phyloP scores from a whole-genome alignment of 2,329 filamentous ascomycete species.

The Pyricularia grisea region DNA sequence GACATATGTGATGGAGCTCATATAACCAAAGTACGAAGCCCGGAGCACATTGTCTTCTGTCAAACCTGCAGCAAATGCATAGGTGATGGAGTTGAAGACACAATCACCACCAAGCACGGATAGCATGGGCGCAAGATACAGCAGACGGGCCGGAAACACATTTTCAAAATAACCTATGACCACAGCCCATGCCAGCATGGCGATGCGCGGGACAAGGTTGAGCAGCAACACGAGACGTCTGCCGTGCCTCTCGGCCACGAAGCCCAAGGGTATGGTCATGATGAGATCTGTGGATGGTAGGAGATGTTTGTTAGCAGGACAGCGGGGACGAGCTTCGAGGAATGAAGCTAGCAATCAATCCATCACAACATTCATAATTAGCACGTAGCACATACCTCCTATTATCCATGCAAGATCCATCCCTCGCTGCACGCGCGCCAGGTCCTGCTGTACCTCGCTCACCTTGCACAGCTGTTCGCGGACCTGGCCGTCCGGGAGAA shows the following conservation, averaged over 20 bases:
- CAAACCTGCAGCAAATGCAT: conserved; percentile 31
- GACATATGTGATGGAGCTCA: conserved; percentile 37
- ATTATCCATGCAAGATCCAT: conserved; percentile 41
- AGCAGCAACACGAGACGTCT: conserved; percentile 28
- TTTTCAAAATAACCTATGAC: conserved; percentile 27
- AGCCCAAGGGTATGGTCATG: conserved; percentile 38
- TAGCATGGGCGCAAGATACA: conserved; percentile 29
- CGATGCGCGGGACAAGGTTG: conserved; percentile 31
- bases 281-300: conserved; percentile 27
- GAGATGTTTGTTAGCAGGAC: neutral
- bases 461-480: conserved; percentile 45
- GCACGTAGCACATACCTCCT: conserved; percentile 26
- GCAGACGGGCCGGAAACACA: conserved; percentile 25
- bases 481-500: conserved; percentile 27
- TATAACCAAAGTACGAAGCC: conserved; percentile 40
- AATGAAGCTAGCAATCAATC: no score
- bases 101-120: conserved; percentile 40
- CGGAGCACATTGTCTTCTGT: conserved; percentile 33
- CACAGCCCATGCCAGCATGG: conserved; percentile 30
- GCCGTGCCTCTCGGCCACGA: conserved; percentile 33
- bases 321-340: neutral
- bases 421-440: conserved; percentile 42
- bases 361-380: no score
- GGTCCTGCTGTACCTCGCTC: conserved; percentile 35
- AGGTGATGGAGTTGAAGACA: conserved; percentile 39